Evolutionary conservation across 2,329 filamentous ascomycete species (phyloP), one percentile per base, ranked within the genome.

Genomic region (Pyrenophora graminea): DNA sequence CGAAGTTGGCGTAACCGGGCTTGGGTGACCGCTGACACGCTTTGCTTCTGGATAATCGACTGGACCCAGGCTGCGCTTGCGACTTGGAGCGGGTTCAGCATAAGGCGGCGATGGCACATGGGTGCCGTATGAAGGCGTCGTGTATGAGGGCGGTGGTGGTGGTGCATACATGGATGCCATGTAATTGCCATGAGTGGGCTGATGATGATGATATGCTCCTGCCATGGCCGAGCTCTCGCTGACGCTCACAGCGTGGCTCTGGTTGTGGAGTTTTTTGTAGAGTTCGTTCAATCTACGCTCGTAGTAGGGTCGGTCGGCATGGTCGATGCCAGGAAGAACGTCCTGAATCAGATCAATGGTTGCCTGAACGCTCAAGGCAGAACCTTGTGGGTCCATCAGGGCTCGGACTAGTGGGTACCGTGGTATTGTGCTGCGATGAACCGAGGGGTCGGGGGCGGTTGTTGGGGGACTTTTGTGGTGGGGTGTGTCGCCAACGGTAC

Each of bases 31-130:
- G 45, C 64, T 70, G 40, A 59, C 41, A 34, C 64, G 62, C 51
- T 69, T 68, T 3, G 63, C 56, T 7, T 67, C 59, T 10, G 64
- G 59, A 25, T 45, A 49, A 9, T 62, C 58, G 23, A 48, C 41
- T 17, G 53, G 48, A 15, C 53, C 64, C 4, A 64, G 48, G 27
- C 55, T 64, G 6, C 68, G 66, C 49, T 71, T 70, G 19, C 63
- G 65, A 31, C 53, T 60, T 17, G 46, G 40, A 7, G 46, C 42
- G 12, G 55, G 31, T 33, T 38, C 37, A n/a, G 34, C 40, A 15
- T 19, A 38, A 38, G 47, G 43, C 23, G 48, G 38, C 7, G 46
- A 46, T 17, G 41, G 48, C 36, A 50, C 36, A 13, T 50, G 41
- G 17, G 27, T 19, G 32, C 37, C 37, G 30, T 33, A 41, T 3